Evolutionary conservation across 805 yeast species (phyloP).

Genomic region (Metschnikowia continentalis): DNA sequence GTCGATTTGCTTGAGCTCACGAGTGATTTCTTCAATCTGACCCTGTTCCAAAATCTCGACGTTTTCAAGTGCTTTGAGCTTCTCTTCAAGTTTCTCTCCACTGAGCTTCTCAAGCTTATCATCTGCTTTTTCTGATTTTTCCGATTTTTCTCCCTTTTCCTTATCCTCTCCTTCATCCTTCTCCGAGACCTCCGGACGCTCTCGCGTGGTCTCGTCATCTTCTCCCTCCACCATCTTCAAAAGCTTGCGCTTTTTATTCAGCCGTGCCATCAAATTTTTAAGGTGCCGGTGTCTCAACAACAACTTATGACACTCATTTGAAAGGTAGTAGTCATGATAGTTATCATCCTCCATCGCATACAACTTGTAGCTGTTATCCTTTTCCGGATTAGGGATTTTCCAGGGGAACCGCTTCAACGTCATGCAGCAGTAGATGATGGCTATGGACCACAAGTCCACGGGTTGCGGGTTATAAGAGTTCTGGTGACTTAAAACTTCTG

Average conservation of each 20-base stretch:
- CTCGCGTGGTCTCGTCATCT: slow-evolving; percentile 3
- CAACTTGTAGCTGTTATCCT: slow-evolving; percentile 65
- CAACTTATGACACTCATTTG: slow-evolving; percentile 68
- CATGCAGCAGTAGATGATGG: slow-evolving; percentile 84
- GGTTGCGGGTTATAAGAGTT: slow-evolving; percentile 67
- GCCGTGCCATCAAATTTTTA: slow-evolving; percentile 42
- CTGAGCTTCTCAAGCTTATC: slow-evolving; percentile 8
- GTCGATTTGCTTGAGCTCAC: slow-evolving; percentile 37
- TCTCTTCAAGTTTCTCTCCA: slow-evolving; percentile 14
- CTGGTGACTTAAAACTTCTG: slow-evolving; percentile 60
- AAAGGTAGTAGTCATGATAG: slow-evolving; percentile 69
- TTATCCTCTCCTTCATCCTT: slow-evolving; percentile 7
- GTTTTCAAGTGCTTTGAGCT: slow-evolving; percentile 17
- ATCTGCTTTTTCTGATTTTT: slow-evolving; percentile 2
- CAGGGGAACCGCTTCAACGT: slow-evolving; percentile 81
- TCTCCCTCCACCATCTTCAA: slow-evolving; percentile 10
- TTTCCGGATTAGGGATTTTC: slow-evolving; percentile 64
- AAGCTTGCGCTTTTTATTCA: slow-evolving; percentile 39
- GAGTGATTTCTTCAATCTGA: slow-evolving; percentile 28
- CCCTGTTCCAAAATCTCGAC: slow-evolving; percentile 31
- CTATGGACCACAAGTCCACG: slow-evolving; percentile 82
- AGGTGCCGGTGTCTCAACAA: slow-evolving; percentile 56
- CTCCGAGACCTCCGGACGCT: slow-evolving; percentile 5
- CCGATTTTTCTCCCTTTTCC: neutral
- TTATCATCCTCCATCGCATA: slow-evolving; percentile 66